Base-by-base conservation (phyloP, 805 yeast genomes). In the Blastobotrys terrestris region DNA sequence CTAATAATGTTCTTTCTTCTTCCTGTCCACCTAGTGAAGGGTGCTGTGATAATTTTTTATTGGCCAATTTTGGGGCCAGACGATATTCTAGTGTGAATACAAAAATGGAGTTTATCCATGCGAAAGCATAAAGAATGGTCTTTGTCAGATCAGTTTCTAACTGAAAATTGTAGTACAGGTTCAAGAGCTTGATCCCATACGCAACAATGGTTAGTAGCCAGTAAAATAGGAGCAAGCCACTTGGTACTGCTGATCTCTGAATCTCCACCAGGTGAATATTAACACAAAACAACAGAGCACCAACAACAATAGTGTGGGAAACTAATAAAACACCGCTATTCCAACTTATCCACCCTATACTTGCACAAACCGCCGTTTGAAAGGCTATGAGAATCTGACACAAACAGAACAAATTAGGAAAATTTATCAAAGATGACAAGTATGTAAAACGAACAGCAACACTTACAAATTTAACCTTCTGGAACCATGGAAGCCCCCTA, bases 1-100 rank as follows among this genome's bases (percentile, higher is more conserved):
- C 77, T 48, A 70, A 47, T 19, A 59, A 39, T 8, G 54, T 52
- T 1, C 31, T 19, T 16, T 49, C 56, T 1, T 47, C 26, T 6
- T 48, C 53, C 39, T 51, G 22, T 31, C 44, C 31, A 22, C 43
- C 44, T 35, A 35, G 5, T 46, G 48, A 18, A 16, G 35, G 4
- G 44, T 41, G 6, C 20, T 21, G 16, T 26, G 44, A 39, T 47
- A 40, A 31, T 41, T 43, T 21, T 20, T 40, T 13, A 42, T 46
- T 6, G 45, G 48, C 3, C 31, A 40, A 16, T 35, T 54, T 44
- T 14, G 53, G 57, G 1, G 47, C 35, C 16, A 54, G 49, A 19
- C 15, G 40, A 18, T 44, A 58, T 43, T 41, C 58, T 16, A 44
- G 39, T 26, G 14, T 20, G 5, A 48, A 20, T 3, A 44, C 21